Base-by-base conservation (phyloP, 768 basidiomycete genomes). In the Trametes meyenii region DNA sequence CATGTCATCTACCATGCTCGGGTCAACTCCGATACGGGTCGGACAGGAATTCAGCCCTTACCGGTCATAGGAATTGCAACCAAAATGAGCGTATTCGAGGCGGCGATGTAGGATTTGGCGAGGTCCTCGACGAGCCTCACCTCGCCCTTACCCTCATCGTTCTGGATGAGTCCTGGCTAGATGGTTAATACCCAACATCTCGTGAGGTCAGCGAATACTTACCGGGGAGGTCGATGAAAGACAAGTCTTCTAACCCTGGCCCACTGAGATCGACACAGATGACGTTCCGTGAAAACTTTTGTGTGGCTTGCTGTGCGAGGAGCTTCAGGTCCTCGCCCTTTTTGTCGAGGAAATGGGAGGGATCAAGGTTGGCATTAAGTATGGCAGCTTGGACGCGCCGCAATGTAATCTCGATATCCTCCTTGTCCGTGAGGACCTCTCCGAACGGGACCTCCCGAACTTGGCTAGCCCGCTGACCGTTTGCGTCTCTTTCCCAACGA, bases 381-480 rank as follows among this genome's bases (percentile, higher is more conserved):
- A 86, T 77, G 0, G 85, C 86, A 0, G 81, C 77, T 63, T 89
- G 87, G 0, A 87, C 87, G 3, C 86, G 77, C 10, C 85, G 79
- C 11, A 89, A 76, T 71, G 77, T 79, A 2, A 81, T 66, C 58
- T 87, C 87, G 5, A 89, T 80, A 0, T 75, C 67, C 1, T 29
- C 35, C 26, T 76, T 80, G 44, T 84, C 70, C 0, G 71, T 74
- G 29, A 87, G 70, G 0, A 62, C 26, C 0, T 69, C 65, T 0
- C 84, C 83, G 64, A 88, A 88, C 0, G 63, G 16, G 14, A 71
- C 54, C 45, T 77, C 73, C 0, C 39, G 17, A 17, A 71, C 67
- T 7, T 63, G 67, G 23, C 61, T 61, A 14, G 61, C 0, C 63
- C 53, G 0, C 39, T 42, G 35, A 8, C 78, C 81, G 1, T 67